Conservation (phyloP, 768 basidiomycete genomes). For the Termitomyces sp. region DNA sequence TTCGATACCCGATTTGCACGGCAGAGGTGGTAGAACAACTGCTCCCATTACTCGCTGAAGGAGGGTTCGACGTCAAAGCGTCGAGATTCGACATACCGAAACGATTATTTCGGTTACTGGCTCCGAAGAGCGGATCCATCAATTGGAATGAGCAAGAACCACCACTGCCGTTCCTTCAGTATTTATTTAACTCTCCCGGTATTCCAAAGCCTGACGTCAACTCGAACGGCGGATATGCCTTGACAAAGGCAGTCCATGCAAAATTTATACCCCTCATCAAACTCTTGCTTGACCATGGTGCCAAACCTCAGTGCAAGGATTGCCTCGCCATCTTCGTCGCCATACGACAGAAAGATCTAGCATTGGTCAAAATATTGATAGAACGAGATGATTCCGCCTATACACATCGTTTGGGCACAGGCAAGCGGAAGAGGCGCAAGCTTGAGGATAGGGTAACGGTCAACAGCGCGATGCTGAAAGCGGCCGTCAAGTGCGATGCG, state of each 20-base stretch:
- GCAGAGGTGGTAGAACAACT: slow-evolving; percentile 41
- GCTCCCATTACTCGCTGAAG: slow-evolving; percentile 30
- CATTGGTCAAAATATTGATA: slow-evolving; percentile 70
- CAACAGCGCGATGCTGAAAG: slow-evolving; percentile 52
- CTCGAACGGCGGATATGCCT: slow-evolving; percentile 75
- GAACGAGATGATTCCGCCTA: slow-evolving; percentile 36
- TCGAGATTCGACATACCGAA: slow-evolving; percentile 49
- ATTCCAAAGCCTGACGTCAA: slow-evolving; percentile 46
- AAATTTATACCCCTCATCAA: slow-evolving; percentile 57
- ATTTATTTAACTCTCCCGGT: slow-evolving; percentile 39
- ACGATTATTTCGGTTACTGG: slow-evolving; percentile 57
- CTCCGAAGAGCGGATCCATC: slow-evolving; percentile 18
- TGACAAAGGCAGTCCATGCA: slow-evolving; percentile 71
- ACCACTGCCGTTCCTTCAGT: slow-evolving; percentile 60
- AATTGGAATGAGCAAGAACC: slow-evolving; percentile 44
- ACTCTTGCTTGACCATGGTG: slow-evolving; percentile 67
- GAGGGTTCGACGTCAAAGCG: slow-evolving; percentile 12
- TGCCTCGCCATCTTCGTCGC: slow-evolving; percentile 71
- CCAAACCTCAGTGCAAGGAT: slow-evolving; percentile 58
- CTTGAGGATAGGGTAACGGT: slow-evolving; percentile 55
- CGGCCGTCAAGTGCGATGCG: slow-evolving; percentile 60
- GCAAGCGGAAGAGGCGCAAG: slow-evolving; percentile 40
- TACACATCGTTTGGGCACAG: slow-evolving; percentile 17
- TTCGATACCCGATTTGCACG: slow-evolving; percentile 61
- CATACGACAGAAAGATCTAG: slow-evolving; percentile 62